phyloP scores from a whole-genome alignment of 768 basidiomycete species.

The Grammothele lineata region DNA sequence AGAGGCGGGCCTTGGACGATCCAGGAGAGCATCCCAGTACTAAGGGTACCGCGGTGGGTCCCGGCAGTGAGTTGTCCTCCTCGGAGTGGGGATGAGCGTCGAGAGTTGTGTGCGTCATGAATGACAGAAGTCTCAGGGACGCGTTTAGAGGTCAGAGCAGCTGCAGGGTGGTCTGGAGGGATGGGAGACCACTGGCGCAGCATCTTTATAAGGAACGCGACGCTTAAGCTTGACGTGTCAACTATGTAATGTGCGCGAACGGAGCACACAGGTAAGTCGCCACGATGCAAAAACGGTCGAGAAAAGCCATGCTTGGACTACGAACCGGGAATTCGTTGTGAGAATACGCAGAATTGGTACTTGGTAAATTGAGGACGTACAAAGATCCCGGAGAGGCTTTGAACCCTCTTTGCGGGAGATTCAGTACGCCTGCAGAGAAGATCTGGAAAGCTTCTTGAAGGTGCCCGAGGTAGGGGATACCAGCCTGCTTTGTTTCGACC shows the following conservation, averaged over 20 bases:
- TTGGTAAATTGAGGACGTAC: slow-evolving; percentile 10
- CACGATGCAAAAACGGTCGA: slow-evolving; percentile 14
- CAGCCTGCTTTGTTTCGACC: slow-evolving; percentile 13
- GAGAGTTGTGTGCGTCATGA: background rate
- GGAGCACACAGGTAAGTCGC: slow-evolving; percentile 2
- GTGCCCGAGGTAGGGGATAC: slow-evolving; percentile 8
- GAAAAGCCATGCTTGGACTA: slow-evolving; percentile 12
- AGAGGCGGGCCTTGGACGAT: slow-evolving; percentile 1
- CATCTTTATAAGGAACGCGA: slow-evolving; percentile 11
- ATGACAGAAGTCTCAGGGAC: background rate
- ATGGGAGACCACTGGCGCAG: background rate
- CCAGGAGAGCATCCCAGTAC: background rate
- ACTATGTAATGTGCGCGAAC: slow-evolving; percentile 16
- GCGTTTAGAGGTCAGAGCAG: background rate
- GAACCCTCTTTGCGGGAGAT: slow-evolving; percentile 26
- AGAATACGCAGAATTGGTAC: slow-evolving; percentile 3
- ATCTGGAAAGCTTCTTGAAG: slow-evolving; percentile 13
- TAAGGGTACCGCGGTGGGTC: background rate
- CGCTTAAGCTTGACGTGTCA: slow-evolving; percentile 12
- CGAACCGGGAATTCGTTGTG: slow-evolving; percentile 14
- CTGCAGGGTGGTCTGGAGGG: slow-evolving; percentile 5
- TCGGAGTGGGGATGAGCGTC: background rate
- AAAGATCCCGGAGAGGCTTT: slow-evolving; percentile 23
- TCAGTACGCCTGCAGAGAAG: slow-evolving; percentile 14
- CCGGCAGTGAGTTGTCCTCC: slow-evolving; percentile 2